Percentiles rank a stretch among this genome's conserved stretches.
Conservation (phyloP, 2,329 filamentous ascomycete species). For the Alternaria ethzedia region DNA sequence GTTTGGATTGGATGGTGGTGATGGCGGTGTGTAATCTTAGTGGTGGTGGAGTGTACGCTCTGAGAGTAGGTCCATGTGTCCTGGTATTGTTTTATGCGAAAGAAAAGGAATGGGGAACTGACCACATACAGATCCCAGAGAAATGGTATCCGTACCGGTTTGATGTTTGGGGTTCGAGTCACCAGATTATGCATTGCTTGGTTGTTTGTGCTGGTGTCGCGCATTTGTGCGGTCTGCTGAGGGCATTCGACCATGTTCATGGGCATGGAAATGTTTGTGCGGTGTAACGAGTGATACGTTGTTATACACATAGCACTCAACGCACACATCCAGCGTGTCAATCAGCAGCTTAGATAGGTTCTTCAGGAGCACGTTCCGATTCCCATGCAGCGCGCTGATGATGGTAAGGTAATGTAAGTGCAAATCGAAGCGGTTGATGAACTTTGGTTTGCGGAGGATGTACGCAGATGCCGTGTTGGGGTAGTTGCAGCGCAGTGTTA, state of each 20-base stretch:
- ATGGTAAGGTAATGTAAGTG: too few relatives aligned
- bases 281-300: too few relatives aligned
- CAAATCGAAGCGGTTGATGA: too few relatives aligned
- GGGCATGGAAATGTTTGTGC: background rate
- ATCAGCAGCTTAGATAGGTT: too few relatives aligned
- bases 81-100: too few relatives aligned
- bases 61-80: too few relatives aligned
- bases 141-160: constrained; percentile 52
- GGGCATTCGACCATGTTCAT: constrained; percentile 46
- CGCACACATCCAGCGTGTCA: too few relatives aligned
- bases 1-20: constrained; percentile 25
- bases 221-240: constrained; percentile 43
- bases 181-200: constrained; percentile 59
- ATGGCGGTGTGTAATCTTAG: constrained; percentile 18
- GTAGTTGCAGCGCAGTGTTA: background rate
- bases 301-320: too few relatives aligned
- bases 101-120: constrained; percentile 2
- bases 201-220: constrained; percentile 53
- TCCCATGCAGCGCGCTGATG: too few relatives aligned
- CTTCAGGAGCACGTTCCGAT: too few relatives aligned
- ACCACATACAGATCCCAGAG: constrained; percentile 52
- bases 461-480: too few relatives aligned
- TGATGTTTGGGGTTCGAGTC: constrained; percentile 56
- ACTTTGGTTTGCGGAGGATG: too few relatives aligned
- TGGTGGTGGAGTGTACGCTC: background rate